These are phyloP conservation scores for Tylopilus sp. DNA, from an alignment of 1,284 basidiomycete genomes.

Conservation along the genomic window DNA sequence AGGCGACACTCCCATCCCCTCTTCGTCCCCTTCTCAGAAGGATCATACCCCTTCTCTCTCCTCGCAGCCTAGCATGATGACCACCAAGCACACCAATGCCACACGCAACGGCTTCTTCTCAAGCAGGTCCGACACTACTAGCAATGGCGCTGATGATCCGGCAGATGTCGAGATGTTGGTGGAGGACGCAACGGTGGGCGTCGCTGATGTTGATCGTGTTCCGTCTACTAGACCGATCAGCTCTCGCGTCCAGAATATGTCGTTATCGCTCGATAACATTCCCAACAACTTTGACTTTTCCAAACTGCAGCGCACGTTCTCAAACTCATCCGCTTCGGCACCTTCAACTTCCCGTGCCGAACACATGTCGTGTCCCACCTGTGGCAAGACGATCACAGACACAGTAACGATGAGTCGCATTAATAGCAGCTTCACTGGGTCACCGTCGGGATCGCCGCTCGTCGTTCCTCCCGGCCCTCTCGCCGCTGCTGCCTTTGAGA, in stretches of 20 bases:
- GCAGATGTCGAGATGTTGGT: constrained; percentile 42
- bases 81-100: constrained; percentile 26
- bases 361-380: constrained; percentile 55
- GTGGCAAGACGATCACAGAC: constrained; percentile 55
- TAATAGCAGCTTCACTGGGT: constrained; percentile 40
- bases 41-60: too few species aligned
- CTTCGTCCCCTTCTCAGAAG: constrained; percentile 38
- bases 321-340: constrained; percentile 48
- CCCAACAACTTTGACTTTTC: constrained; percentile 48
- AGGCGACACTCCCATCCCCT: constrained; percentile 49
- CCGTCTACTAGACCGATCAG: constrained; percentile 37
- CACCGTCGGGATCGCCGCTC: constrained; percentile 54
- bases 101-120: constrained; percentile 37
- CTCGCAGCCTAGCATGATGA: constrained; percentile 39
- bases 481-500: constrained; percentile 63
- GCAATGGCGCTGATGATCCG: constrained; percentile 18
- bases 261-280: constrained; percentile 53
- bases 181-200: constrained; percentile 43
- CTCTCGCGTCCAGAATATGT: constrained; percentile 46
- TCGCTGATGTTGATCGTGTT: constrained; percentile 33
- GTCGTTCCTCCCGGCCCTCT: constrained; percentile 65
- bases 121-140: constrained; percentile 29
- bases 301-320: constrained; percentile 35
- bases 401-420: constrained; percentile 45
- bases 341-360: constrained; percentile 52